These are phyloP conservation scores for Solanum chilense DNA, from an alignment of 257 asterid genomes.

Conservation along the genomic window DNA sequence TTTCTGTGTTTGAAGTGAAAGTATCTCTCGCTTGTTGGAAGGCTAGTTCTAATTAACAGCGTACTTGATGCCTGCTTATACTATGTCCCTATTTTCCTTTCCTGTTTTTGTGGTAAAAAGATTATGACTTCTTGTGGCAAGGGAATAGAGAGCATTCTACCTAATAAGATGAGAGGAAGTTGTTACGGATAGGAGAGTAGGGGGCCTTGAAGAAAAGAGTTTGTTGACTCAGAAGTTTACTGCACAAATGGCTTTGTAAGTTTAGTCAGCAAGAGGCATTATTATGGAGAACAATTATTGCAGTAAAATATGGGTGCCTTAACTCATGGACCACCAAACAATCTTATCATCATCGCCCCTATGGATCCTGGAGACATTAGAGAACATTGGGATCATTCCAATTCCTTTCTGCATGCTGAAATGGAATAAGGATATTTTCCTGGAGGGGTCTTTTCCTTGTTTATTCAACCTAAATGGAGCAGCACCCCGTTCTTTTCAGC, in stretches of 20 bases:
- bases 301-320: not conserved
- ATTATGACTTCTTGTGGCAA: not conserved
- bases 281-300: not conserved
- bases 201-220: not conserved
- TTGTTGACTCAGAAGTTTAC: not conserved
- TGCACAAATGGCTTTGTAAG: not conserved
- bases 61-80: not conserved
- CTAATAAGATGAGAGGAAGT: not conserved
- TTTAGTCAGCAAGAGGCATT: not conserved
- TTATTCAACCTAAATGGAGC: not conserved
- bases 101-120: not conserved
- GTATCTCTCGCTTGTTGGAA: not conserved
- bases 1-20: not conserved
- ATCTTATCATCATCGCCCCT: not conserved
- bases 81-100: not conserved
- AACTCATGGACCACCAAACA: not conserved
- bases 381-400: not conserved
- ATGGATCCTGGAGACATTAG: not conserved
- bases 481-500: not conserved
- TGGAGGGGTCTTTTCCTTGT: not conserved
- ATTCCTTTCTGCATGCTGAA: not conserved
- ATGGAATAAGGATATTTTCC: not conserved
- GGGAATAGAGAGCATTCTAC: not conserved
- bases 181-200: not conserved
- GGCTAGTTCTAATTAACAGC: not conserved